A percentile compares a stretch with the other conserved stretches of the same genome.
phyloP scores from a whole-genome alignment of 75 land plant species.

The Pinus albicaulis region DNA sequence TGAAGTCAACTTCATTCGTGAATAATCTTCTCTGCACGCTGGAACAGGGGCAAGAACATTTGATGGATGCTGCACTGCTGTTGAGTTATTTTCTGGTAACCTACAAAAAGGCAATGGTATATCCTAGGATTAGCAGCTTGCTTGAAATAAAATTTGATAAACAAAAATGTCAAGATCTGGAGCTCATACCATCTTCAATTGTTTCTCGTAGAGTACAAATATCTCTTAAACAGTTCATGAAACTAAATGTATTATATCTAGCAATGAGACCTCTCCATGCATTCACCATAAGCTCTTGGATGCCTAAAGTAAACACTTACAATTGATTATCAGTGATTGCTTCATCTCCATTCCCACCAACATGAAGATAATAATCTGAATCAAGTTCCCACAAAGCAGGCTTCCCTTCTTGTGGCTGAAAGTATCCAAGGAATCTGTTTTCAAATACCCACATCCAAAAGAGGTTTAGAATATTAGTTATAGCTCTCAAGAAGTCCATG shows the following conservation, averaged over 20 bases:
- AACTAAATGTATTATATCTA: not conserved
- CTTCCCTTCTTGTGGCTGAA: slow-evolving; percentile 95
- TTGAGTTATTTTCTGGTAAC: not conserved
- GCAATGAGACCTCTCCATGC: not conserved
- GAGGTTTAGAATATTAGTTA: not conserved
- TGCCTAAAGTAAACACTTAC: slow-evolving; percentile 5
- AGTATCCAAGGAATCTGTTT: slow-evolving; percentile 85
- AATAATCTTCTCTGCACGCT: slow-evolving; percentile 56
- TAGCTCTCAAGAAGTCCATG: not conserved
- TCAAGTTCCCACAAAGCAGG: slow-evolving; percentile 98
- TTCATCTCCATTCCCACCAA: slow-evolving; percentile 74
- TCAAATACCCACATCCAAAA: not conserved
- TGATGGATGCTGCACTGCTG: slow-evolving; percentile 10
- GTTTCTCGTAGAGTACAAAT: not conserved
- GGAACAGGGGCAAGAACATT: slow-evolving; percentile 45
- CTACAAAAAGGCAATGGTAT: slow-evolving; percentile 16
- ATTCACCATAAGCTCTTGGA: not conserved
- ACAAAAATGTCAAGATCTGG: slow-evolving; percentile 1
- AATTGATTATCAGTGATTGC: slow-evolving; percentile 20
- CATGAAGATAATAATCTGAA: slow-evolving; percentile 96
- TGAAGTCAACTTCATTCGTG: slow-evolving; percentile 72
- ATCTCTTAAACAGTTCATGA: not conserved
- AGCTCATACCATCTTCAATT: not conserved
- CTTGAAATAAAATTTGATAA: not conserved
- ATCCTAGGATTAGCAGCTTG: not conserved